Conservation (phyloP, 2,329 filamentous ascomycete species). For the Hymenotorrendiella dingleyae region DNA sequence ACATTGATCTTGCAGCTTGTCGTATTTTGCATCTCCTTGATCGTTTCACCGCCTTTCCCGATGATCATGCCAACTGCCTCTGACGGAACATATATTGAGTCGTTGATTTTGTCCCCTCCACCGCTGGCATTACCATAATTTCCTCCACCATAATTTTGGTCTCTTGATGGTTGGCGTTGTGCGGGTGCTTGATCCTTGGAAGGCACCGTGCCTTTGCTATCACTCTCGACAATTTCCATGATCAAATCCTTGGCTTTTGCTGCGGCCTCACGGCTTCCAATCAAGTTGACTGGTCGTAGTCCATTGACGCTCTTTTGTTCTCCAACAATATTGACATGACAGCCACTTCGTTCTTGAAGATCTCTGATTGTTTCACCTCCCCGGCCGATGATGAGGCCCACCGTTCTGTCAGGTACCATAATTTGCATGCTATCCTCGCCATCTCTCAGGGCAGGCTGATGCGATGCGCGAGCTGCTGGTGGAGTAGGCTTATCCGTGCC, state of each 20-base stretch:
- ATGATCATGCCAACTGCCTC: slow-evolving; percentile 96
- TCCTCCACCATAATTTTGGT: slow-evolving; percentile 36
- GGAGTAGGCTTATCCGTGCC: slow-evolving; percentile 34
- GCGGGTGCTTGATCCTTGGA: slow-evolving; percentile 29
- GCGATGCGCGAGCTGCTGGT: slow-evolving; percentile 24
- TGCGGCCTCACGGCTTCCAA: slow-evolving; percentile 70
- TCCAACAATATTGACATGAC: slow-evolving; percentile 90
- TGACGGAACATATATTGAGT: slow-evolving; percentile 79
- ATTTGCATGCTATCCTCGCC: slow-evolving; percentile 86
- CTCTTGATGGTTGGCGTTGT: slow-evolving; percentile 41
- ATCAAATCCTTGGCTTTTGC: slow-evolving; percentile 79
- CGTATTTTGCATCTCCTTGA: slow-evolving; percentile 83
- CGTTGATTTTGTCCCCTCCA: slow-evolving; percentile 64
- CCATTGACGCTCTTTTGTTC: slow-evolving; percentile 92
- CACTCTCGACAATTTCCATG: slow-evolving; percentile 90
- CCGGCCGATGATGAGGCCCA: slow-evolving; percentile 89
- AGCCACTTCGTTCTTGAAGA: slow-evolving; percentile 85
- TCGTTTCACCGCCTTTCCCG: slow-evolving; percentile 88
- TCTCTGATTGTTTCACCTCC: slow-evolving; percentile 90
- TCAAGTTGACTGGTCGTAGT: slow-evolving; percentile 82
- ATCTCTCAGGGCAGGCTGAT: slow-evolving; percentile 55
- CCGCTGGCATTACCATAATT: slow-evolving; percentile 34
- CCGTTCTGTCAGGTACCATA: slow-evolving; percentile 90
- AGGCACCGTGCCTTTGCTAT: slow-evolving; percentile 53
- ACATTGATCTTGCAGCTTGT: slow-evolving; percentile 96